Evolutionary conservation across 139 green algal species (phyloP).

Genomic region (Chlorella sp.): DNA sequence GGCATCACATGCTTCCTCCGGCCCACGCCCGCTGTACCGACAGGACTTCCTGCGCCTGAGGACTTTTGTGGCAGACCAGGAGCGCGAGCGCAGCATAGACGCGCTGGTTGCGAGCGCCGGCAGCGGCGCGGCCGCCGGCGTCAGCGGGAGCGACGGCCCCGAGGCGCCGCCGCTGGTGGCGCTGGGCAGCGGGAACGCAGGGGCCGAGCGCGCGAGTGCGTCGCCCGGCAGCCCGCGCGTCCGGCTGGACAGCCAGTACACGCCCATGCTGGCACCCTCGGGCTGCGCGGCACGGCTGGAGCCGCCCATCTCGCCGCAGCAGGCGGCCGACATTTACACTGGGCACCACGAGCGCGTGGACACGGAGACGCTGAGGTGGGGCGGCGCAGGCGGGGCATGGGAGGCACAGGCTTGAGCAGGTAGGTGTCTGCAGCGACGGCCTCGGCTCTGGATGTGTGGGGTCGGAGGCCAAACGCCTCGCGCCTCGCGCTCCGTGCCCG

Average conservation of each 20-base stretch:
- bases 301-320: slow-evolving; percentile 17
- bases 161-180: slow-evolving; percentile 3
- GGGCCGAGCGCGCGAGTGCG: not conserved
- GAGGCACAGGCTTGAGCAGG: too few species aligned
- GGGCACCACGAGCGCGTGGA: too few species aligned
- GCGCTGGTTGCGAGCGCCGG: too few species aligned
- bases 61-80: too few species aligned
- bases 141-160: not conserved
- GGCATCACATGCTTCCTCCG: too few species aligned
- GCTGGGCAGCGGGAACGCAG: not conserved
- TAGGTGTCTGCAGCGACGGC: not conserved
- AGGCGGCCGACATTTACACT: slow-evolving; percentile 20
- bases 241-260: not conserved
- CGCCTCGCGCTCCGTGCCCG: not conserved
- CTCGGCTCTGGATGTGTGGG: not conserved
- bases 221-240: not conserved
- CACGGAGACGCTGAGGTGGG: not conserved
- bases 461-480: not conserved
- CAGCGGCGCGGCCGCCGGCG: too few species aligned
- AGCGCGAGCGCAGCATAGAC: too few species aligned
- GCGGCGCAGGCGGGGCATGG: not conserved
- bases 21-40: too few species aligned
- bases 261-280: slow-evolving; percentile 2
- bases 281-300: slow-evolving; percentile 1
- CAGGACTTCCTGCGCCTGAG: too few species aligned